phyloP scores from a whole-genome alignment of 345 rosid species.

The Hibiscus mutabilis region DNA sequence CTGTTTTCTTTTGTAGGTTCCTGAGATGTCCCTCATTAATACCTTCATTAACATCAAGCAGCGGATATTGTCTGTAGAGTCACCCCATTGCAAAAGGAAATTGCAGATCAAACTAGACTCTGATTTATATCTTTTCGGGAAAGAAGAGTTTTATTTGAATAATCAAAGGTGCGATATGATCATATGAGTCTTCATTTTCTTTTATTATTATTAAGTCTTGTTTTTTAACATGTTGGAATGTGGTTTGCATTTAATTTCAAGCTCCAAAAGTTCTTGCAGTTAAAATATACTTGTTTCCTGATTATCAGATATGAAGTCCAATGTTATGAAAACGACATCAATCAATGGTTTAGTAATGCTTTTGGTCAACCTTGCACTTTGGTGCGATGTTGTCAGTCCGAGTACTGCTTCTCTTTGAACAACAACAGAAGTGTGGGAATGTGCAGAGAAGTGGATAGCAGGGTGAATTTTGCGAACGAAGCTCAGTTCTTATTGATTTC shows the following conservation, averaged over 20 bases:
- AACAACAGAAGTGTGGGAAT: slow-evolving; percentile 28
- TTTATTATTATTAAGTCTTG: not conserved
- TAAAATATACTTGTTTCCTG: slow-evolving; percentile 8
- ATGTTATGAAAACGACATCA: slow-evolving; percentile 43
- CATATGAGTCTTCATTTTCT: not conserved
- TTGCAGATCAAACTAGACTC: slow-evolving; percentile 50
- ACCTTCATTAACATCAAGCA: slow-evolving; percentile 59
- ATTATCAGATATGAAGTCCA: slow-evolving; percentile 46
- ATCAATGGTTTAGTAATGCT: slow-evolving; percentile 74
- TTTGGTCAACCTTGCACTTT: slow-evolving; percentile 66
- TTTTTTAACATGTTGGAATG: not conserved
- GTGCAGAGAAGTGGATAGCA: slow-evolving; percentile 62
- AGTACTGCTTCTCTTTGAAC: slow-evolving; percentile 27
- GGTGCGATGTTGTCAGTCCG: slow-evolving; percentile 39
- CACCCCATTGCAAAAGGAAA: slow-evolving; percentile 52
- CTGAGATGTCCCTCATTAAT: slow-evolving; percentile 68
- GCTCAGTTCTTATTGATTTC: slow-evolving; percentile 83
- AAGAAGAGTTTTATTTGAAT: slow-evolving; percentile 41
- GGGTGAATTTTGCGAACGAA: slow-evolving; percentile 75
- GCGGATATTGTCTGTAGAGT: slow-evolving; percentile 50
- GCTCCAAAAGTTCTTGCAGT: not conserved
- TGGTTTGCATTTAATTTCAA: not conserved
- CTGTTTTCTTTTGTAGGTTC: slow-evolving; percentile 54
- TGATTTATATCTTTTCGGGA: slow-evolving; percentile 26
- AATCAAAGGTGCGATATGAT: slow-evolving; percentile 37